Base-by-base conservation (phyloP, 1,284 basidiomycete species). In the Sutorius eximius region DNA sequence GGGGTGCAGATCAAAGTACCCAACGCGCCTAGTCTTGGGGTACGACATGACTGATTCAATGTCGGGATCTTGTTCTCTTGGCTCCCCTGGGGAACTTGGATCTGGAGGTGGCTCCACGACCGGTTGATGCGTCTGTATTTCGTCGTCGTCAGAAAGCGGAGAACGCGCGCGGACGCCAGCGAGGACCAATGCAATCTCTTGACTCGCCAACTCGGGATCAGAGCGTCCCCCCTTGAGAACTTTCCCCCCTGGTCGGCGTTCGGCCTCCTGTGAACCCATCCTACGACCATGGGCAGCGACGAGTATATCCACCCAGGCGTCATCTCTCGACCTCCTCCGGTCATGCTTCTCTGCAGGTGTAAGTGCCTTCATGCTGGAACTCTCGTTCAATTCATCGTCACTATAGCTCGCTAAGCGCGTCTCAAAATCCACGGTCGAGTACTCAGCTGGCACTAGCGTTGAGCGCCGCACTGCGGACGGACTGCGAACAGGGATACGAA, bases 221-320 rank as follows among this genome's bases (percentile, higher is more conserved):
- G 73, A 79, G 40, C 68, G 70, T 22, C 72, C 77, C 52, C 70
- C 72, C 51, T 73, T 75, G 48, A 72, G 60, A 27, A 29, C 67
- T 61, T 48, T 62, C n/a, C 24, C 52, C 10, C 60, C 71, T 7
- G 60, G 65, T 55, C 72, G 76, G 46, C 78, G 68, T 53, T 76
- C 75, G 12, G 69, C 77, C 51, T 87, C 85, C 68, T 89, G 87
- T 8, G 79, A 77, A 2, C 71, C 78, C 73, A 91, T 77, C 44
- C 86, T 71, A 41, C 86, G 72, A 20, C 71, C 74, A 56, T 82
- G 83, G 45, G 77, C 83, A 42, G 86, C 86, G 11, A 94, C 89
- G 6, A 93, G 75, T 43, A 94, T 93, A 72, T 94, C 92, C 58
- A 90, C 86, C 87, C 88, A 90, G 2, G 86, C 86, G 65, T 89